These are phyloP conservation scores for Plectosphaerella cucumerina DNA, from an alignment of 2,329 filamentous ascomycete species.

Conservation along the genomic window DNA sequence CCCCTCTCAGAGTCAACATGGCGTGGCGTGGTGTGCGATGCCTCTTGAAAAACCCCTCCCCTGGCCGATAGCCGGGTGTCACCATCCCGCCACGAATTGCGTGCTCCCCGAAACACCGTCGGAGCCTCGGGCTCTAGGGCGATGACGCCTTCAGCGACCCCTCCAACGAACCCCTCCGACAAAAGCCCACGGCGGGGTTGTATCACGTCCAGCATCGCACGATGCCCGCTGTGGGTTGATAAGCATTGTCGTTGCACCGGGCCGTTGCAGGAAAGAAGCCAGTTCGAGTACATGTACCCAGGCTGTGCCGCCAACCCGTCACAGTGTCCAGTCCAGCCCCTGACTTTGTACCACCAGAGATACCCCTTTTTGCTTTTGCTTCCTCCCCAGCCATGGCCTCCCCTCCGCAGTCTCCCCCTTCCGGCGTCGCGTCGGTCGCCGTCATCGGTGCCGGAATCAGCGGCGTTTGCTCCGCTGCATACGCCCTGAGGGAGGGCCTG, in stretches of 20 bases:
- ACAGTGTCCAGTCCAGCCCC: background rate
- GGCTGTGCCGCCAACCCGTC: background rate
- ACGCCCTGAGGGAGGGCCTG: background rate
- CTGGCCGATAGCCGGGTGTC: background rate
- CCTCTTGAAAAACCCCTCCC: too few relatives aligned
- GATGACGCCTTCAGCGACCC: background rate
- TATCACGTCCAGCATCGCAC: background rate
- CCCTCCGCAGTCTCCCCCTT: background rate
- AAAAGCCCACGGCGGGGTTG: background rate
- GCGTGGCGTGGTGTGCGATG: too few relatives aligned
- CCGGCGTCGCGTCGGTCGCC: slow-evolving; percentile 1
- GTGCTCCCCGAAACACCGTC: background rate
- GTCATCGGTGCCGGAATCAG: slow-evolving; percentile 6
- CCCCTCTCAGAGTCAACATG: too few relatives aligned
- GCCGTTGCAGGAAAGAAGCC: background rate
- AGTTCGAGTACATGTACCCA: background rate
- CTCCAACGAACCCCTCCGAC: background rate
- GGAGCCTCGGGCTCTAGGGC: background rate
- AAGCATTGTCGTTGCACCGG: too few relatives aligned
- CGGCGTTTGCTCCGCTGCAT: slow-evolving; percentile 2
- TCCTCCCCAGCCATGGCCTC: background rate
- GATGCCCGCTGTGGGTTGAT: background rate
- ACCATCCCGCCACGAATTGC: background rate
- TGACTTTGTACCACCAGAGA: background rate
- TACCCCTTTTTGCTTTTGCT: background rate